These are phyloP conservation scores for Euphrasia confusa DNA, from an alignment of 257 asterid species.

Conservation along the genomic window DNA sequence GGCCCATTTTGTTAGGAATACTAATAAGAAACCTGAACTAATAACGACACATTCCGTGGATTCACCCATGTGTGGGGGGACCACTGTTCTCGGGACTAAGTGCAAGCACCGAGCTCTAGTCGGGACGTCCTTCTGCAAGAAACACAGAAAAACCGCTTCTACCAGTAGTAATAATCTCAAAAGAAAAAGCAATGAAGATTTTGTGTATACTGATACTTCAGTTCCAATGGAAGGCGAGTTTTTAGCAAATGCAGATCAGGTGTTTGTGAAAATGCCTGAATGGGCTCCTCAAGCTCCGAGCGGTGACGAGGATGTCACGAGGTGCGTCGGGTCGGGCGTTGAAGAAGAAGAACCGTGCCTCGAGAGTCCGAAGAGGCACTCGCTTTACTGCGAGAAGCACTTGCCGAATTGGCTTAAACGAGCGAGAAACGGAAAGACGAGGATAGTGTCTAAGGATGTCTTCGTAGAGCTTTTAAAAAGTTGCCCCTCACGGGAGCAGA, in stretches of 20 bases:
- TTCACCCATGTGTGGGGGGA: slow-evolving; percentile 88
- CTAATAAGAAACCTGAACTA: slow-evolving; percentile 60
- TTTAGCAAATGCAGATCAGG: slow-evolving; percentile 33
- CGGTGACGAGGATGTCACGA: slow-evolving; percentile 41
- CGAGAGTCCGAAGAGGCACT: slow-evolving; percentile 73
- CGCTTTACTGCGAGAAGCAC: slow-evolving; percentile 85
- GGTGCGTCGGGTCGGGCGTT: slow-evolving; percentile 64
- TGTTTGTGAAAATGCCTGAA: slow-evolving; percentile 14
- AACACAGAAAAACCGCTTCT: slow-evolving; percentile 50
- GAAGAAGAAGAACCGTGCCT: slow-evolving; percentile 45
- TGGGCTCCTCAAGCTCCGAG: slow-evolving; percentile 32
- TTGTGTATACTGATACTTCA: slow-evolving; percentile 25
- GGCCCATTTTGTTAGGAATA: slow-evolving; percentile 51
- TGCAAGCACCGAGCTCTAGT: slow-evolving; percentile 88
- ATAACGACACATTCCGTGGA: slow-evolving; percentile 35
- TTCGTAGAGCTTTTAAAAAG: slow-evolving; percentile 66
- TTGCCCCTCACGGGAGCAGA: slow-evolving; percentile 71
- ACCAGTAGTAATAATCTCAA: slow-evolving; percentile 48
- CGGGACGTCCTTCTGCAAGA: slow-evolving; percentile 92
- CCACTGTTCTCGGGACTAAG: slow-evolving; percentile 92
- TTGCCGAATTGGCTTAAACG: slow-evolving; percentile 99
- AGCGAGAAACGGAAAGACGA: slow-evolving; percentile 92
- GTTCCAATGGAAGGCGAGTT: slow-evolving; percentile 27
- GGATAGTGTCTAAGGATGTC: slow-evolving; percentile 93
- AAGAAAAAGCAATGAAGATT: slow-evolving; percentile 52